Percentiles rank a stretch among this genome's conserved stretches.
phyloP scores from a whole-genome alignment of 441 rosid genomes.

The Arabidopsis lyrata region DNA sequence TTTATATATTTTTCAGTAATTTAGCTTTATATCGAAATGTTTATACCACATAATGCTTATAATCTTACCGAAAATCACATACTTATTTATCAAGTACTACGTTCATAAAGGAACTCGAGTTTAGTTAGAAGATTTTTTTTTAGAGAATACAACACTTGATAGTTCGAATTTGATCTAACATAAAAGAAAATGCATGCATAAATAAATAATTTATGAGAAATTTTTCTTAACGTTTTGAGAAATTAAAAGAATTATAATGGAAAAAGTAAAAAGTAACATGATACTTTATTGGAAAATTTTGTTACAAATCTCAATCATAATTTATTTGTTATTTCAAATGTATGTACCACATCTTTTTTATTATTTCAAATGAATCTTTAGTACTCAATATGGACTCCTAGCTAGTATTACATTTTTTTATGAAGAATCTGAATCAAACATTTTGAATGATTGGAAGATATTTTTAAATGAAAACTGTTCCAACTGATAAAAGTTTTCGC shows the following conservation, averaged over 20 bases:
- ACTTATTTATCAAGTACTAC: neutral
- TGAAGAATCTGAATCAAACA: conserved; percentile 11
- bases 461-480: neutral
- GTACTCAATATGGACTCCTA: neutral
- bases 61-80: neutral
- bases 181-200: neutral
- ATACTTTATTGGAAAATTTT: neutral
- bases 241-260: neutral
- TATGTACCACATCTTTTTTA: neutral
- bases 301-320: too few relatives aligned
- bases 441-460: neutral
- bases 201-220: too few relatives aligned
- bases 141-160: neutral
- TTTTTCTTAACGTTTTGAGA: neutral
- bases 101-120: conserved; percentile 1
- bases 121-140: neutral
- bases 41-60: neutral
- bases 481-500: neutral
- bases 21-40: neutral
- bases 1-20: neutral
- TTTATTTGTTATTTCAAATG: neutral
- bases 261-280: neutral
- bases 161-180: neutral
- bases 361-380: neutral
- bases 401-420: neutral